Evolutionary conservation across 352 stramenopile species (phyloP), one percentile per base, ranked within the genome.

Genomic region (Plasmopara halstedii): DNA sequence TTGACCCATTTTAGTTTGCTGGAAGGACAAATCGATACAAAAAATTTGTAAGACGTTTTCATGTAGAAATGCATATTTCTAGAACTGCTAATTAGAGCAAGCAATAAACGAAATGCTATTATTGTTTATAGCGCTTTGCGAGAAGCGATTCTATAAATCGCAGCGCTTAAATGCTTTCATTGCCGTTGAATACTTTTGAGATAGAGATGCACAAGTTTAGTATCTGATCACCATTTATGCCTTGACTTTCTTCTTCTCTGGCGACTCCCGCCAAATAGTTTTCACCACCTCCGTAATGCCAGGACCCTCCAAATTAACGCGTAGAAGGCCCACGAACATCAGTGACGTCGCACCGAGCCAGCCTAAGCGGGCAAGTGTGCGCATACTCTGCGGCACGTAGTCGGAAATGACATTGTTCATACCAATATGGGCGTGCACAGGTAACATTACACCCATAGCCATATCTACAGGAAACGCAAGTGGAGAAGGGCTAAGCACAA

Each of bases 361-460:
- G 38, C 58, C 73, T 31, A 89, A 46, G 55, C 84, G 79, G 39
- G 53, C 65, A 7, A 87, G 58, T 47, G 71, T 76, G 38, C 64
- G 58, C 42, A 53, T 33, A n/a, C 52, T 48, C 64, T 96, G 95
- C 21, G 92, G 89, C 52, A 95, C 86, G 64, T 98, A 98, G 70
- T 98, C 92, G 26, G 85, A 94, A 39, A 90, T 85, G 46, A 97
- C 88, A 61, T 94, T 88, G 74, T 97, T 97, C 69, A 97, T 84
- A 40, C 92, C 89, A 40, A 98, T 94, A 73, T 95, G 93, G 25
- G 70, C 71, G 66, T 98, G 92, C 31, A 91, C 67, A 2, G 88
- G 76, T 56, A 98, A 74, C 35, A 91, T 68, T 32, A 83, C 72
- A 34, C 83, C 73, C 13, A 98, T 55, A 33, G 75, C 66, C 37